phyloP scores from a whole-genome alignment of 495 filamentous ascomycete species.

The Trichoderma erinaceum region DNA sequence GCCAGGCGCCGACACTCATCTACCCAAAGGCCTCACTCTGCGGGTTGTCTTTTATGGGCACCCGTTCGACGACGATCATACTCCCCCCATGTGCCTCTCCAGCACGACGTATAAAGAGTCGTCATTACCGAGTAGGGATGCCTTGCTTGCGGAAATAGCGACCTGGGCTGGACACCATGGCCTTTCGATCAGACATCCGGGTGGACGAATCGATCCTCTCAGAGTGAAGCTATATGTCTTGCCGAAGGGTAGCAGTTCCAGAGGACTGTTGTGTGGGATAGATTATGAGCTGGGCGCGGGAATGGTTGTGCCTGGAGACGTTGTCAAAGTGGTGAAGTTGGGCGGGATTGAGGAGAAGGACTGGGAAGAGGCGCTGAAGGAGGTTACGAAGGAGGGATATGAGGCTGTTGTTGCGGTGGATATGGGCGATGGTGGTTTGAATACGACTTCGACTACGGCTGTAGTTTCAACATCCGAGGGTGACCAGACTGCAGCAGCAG shows the following conservation, averaged over 20 bases:
- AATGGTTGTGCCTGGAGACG: background rate
- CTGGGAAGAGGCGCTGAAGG: background rate
- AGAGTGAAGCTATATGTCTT: conserved; percentile 1
- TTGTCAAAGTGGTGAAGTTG: background rate
- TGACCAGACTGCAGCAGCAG: background rate
- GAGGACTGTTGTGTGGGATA: background rate
- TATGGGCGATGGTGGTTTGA: background rate
- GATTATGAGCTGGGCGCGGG: background rate
- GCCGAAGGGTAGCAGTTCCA: background rate
- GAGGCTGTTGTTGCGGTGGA: background rate
- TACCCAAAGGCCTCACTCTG: background rate
- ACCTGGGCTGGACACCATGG: background rate
- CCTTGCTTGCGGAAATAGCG: background rate
- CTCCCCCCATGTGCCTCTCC: background rate
- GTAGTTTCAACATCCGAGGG: background rate
- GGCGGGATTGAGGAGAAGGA: background rate
- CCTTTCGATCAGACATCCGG: background rate
- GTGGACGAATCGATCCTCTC: background rate
- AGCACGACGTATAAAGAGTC: background rate
- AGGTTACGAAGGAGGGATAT: background rate
- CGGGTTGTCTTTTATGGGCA: background rate
- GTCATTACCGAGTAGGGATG: background rate
- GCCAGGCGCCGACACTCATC: background rate
- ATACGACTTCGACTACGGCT: background rate
- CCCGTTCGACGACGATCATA: background rate